Evolutionary conservation across 2,329 filamentous ascomycete genomes (phyloP).

Genomic region (Elsinoe necatrix): DNA sequence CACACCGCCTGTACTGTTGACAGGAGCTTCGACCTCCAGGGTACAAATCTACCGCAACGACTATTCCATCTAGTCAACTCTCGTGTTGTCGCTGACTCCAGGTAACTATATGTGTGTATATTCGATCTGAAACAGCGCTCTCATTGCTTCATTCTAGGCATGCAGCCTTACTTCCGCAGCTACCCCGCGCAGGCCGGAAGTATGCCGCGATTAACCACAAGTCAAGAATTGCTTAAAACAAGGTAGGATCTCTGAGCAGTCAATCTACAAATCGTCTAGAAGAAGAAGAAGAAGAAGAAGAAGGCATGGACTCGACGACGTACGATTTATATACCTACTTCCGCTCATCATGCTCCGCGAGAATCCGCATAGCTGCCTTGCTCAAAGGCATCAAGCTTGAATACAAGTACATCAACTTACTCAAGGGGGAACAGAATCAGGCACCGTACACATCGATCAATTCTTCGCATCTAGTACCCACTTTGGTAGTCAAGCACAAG

Average conservation of each 20-base stretch:
- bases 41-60: too few relatives aligned
- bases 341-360: conserved; percentile 54
- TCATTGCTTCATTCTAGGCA: not conserved
- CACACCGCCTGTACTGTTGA: too few relatives aligned
- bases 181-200: not conserved
- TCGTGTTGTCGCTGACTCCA: too few relatives aligned
- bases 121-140: too few relatives aligned
- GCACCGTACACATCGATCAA: conserved; percentile 46
- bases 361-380: conserved; percentile 52
- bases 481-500: not conserved
- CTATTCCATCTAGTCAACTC: too few relatives aligned
- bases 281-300: too few relatives aligned
- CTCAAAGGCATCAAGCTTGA: conserved; percentile 47
- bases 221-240: not conserved
- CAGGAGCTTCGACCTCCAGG: too few relatives aligned
- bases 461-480: conserved; percentile 28
- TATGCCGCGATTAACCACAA: not conserved
- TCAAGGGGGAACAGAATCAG: conserved; percentile 47
- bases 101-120: too few relatives aligned
- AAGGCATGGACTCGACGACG: conserved; percentile 24
- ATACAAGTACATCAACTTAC: conserved; percentile 44
- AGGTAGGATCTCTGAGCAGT: not conserved
- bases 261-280: not conserved
- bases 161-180: not conserved
- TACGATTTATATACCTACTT: conserved; percentile 46